Evolutionary conservation across 73 alveolate genomes (phyloP).

Genomic region (Symbiodinium pilosum): DNA sequence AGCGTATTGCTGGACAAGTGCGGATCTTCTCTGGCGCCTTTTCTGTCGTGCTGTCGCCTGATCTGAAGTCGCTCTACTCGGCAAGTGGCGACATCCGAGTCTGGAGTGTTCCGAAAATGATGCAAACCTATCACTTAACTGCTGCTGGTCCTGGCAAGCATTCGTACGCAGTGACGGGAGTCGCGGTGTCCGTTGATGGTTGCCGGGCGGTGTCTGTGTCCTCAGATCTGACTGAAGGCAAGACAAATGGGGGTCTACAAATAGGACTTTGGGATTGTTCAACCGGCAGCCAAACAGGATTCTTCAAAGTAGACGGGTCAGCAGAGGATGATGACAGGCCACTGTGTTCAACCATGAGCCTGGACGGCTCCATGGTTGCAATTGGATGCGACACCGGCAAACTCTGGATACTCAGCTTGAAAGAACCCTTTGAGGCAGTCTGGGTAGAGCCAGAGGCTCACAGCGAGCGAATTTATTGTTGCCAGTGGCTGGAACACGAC

Average conservation of each 20-base stretch:
- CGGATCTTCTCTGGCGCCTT: conserved; percentile 83
- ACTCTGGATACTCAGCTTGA: conserved; percentile 22
- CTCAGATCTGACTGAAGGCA: conserved; percentile 26
- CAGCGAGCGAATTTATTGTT: conserved; percentile 66
- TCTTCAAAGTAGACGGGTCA: conserved; percentile 30
- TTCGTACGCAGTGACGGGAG: neutral
- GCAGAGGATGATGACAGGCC: conserved; percentile 79
- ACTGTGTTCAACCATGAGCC: conserved; percentile 32
- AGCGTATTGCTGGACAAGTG: conserved; percentile 37
- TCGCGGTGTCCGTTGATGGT: conserved; percentile 53
- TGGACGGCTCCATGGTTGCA: conserved; percentile 12
- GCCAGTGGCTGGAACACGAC: conserved; percentile 84
- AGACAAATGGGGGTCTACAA: conserved; percentile 64
- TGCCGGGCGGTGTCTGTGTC: conserved; percentile 30
- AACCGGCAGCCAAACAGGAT: conserved; percentile 4
- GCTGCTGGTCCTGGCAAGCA: neutral
- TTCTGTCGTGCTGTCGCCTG: conserved; percentile 62
- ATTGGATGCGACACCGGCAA: conserved; percentile 78
- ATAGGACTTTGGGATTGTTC: conserved; percentile 28
- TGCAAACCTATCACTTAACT: neutral
- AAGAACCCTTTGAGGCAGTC: neutral
- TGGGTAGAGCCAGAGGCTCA: conserved; percentile 57
- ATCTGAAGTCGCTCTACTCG: conserved; percentile 37
- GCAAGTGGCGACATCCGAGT: conserved; percentile 92
- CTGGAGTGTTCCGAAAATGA: conserved; percentile 62